phyloP scores from a whole-genome alignment of 2,329 filamentous ascomycete genomes.

The Microdochium trichocladiopsis region DNA sequence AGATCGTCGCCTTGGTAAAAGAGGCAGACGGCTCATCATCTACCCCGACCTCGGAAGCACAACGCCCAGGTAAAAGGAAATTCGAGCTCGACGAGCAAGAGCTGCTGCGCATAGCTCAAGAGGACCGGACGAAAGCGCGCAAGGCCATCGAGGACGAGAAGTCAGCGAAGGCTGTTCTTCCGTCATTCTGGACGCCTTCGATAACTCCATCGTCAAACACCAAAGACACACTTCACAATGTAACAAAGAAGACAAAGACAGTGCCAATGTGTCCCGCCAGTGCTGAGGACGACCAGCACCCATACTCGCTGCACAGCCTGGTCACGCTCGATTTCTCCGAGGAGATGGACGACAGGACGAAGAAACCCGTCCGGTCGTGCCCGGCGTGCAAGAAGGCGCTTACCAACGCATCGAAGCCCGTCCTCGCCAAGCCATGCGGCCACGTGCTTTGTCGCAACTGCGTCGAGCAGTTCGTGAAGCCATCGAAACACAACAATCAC shows the following conservation, averaged over 20 bases:
- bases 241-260: conserved; percentile 56
- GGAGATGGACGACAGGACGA: conserved; percentile 45
- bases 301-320: conserved; percentile 71
- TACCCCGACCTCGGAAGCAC: conserved; percentile 13
- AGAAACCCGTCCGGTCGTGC: conserved; percentile 48
- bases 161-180: conserved; percentile 60
- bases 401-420: conserved; percentile 74
- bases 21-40: conserved; percentile 12
- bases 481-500: conserved; percentile 46
- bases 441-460: conserved; percentile 87
- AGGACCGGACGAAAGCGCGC: conserved; percentile 64
- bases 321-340: conserved; percentile 72
- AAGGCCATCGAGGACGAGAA: conserved; percentile 68
- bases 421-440: conserved; percentile 80
- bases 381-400: conserved; percentile 81
- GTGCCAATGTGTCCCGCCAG: conserved; percentile 74
- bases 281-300: conserved; percentile 56
- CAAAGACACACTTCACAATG: conserved; percentile 45
- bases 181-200: conserved; percentile 90
- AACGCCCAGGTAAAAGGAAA: conserved; percentile 58
- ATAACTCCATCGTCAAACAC: conserved; percentile 65
- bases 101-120: conserved; percentile 59
- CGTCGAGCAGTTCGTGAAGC: conserved; percentile 73
- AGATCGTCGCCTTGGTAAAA: conserved; percentile 32
- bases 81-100: conserved; percentile 75